Evolutionary conservation across 2,329 filamentous ascomycete species (phyloP).

Genomic region (Ceratocystis eucalypticola): DNA sequence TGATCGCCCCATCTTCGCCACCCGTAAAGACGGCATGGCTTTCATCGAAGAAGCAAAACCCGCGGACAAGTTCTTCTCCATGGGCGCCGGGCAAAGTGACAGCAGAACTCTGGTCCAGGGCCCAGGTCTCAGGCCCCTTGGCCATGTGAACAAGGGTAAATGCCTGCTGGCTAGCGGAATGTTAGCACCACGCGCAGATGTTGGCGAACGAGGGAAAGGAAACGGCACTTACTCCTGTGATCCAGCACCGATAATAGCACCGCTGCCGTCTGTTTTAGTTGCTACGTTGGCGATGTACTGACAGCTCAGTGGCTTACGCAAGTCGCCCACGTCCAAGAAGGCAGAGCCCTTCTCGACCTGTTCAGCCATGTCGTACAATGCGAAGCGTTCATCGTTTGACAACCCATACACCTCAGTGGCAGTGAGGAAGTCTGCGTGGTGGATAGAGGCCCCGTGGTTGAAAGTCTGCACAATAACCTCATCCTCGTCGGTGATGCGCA

Average conservation of each 20-base stretch:
- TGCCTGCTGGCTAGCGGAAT: conserved; percentile 34
- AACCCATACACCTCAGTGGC: conserved; percentile 54
- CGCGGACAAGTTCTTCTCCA: conserved; percentile 48
- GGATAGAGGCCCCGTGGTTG: conserved; percentile 62
- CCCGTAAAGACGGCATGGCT: conserved; percentile 45
- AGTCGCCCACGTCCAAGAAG: conserved; percentile 50
- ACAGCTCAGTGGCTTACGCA: conserved; percentile 50
- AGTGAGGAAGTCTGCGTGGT: conserved; percentile 59
- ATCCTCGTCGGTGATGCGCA: conserved; percentile 56
- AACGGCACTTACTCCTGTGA: conserved; percentile 45
- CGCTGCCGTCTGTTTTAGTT: conserved; percentile 43
- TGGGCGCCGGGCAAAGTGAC: conserved; percentile 51
- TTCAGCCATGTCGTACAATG: conserved; percentile 57
- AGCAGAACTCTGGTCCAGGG: conserved; percentile 39
- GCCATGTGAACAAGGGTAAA: conserved; percentile 50
- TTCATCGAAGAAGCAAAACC: conserved; percentile 51
- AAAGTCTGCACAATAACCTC: conserved; percentile 66
- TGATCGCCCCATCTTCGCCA: conserved; percentile 45
- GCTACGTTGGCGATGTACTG: conserved; percentile 62
- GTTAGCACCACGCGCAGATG: background rate
- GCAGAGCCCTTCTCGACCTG: conserved; percentile 46
- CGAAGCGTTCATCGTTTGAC: conserved; percentile 65
- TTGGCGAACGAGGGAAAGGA: conserved; percentile 2
- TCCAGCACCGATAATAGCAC: conserved; percentile 51
- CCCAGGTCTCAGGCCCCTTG: conserved; percentile 38